Conservation (phyloP, 768 basidiomycete genomes). For the Tulasnella sp. region DNA sequence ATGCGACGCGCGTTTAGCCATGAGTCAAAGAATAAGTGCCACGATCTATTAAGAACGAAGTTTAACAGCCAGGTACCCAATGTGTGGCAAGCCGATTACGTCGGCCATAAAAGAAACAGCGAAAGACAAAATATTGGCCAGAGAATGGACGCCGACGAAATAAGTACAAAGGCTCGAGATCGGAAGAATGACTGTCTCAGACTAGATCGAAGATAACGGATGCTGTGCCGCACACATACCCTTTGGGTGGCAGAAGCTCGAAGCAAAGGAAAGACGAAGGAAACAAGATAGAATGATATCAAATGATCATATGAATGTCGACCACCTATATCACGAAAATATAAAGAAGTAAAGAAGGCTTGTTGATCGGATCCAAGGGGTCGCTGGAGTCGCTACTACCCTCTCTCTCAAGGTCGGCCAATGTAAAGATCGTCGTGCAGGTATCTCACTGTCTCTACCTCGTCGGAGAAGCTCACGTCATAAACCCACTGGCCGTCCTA, state of each 20-base stretch:
- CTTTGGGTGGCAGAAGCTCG: not conserved
- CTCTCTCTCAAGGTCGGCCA: not conserved
- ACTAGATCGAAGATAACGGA: too few species aligned
- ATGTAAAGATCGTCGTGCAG: conserved; percentile 12
- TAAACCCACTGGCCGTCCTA: conserved; percentile 19
- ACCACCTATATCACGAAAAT: too few species aligned
- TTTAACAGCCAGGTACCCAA: not conserved
- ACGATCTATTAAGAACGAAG: not conserved
- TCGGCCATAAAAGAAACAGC: not conserved
- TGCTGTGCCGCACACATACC: not conserved
- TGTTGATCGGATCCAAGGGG: not conserved
- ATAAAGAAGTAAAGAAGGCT: too few species aligned
- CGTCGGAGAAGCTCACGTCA: conserved; percentile 5
- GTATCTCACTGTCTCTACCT: not conserved
- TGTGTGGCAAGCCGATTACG: not conserved
- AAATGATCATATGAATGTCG: too few species aligned
- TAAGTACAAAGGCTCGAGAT: not conserved
- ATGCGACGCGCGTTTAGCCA: not conserved
- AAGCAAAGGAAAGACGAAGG: not conserved
- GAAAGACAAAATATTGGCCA: not conserved
- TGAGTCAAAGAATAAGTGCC: not conserved
- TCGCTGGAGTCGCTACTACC: not conserved
- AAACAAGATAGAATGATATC: not conserved
- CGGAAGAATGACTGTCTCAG: not conserved
- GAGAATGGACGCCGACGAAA: not conserved